phyloP scores from a whole-genome alignment of 306 rosid genomes.

The Betula pendula region DNA sequence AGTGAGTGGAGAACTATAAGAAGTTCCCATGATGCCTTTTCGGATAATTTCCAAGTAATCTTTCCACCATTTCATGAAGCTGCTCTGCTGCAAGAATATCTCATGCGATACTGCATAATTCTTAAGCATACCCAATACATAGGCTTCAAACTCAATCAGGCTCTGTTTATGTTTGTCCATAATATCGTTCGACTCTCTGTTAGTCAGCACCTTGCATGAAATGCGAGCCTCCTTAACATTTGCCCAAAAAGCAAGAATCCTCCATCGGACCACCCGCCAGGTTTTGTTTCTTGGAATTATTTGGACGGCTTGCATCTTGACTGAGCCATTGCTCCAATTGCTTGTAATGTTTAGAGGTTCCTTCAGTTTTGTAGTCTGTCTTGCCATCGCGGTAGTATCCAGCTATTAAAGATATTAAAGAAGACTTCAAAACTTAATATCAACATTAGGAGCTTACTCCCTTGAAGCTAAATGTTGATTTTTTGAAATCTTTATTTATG shows the following conservation, averaged over 20 bases:
- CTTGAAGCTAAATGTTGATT: background rate
- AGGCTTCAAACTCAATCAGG: conserved; percentile 43
- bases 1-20: conserved; percentile 19
- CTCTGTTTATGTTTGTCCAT: background rate
- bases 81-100: conserved; percentile 53
- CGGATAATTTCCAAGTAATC: conserved; percentile 32
- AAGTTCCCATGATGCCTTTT: conserved; percentile 7
- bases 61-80: conserved; percentile 70
- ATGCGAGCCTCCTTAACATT: conserved; percentile 62
- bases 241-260: conserved; percentile 82
- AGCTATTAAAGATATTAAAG: too few relatives aligned
- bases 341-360: conserved; percentile 41
- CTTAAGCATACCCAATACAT: conserved; percentile 41
- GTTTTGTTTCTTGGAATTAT: background rate
- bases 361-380: conserved; percentile 5
- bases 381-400: conserved; percentile 32
- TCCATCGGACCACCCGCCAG: conserved; percentile 44
- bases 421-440: background rate
- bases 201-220: conserved; percentile 23
- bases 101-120: conserved; percentile 57
- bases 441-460: background rate
- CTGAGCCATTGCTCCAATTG: conserved; percentile 50
- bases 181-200: background rate
- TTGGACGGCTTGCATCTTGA: background rate
- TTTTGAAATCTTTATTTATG: background rate